These are phyloP conservation scores for Penstemon newberryi DNA, from an alignment of 257 asterid species.

Conservation along the genomic window DNA sequence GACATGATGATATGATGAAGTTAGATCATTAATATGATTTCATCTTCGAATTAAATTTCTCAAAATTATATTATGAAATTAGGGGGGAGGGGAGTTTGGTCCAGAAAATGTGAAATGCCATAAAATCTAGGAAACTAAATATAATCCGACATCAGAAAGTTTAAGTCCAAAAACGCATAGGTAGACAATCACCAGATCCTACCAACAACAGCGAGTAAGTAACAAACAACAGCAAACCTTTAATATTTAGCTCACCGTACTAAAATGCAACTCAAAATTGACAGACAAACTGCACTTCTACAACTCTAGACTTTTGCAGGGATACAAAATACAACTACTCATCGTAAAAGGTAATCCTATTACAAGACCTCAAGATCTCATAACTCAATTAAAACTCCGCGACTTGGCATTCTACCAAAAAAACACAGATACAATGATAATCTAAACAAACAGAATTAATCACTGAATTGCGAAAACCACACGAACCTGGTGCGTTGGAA, in stretches of 20 bases:
- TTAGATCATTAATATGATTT: too few species aligned
- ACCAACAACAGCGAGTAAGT: neutral
- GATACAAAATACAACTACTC: neutral
- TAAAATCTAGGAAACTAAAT: neutral
- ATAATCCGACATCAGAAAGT: neutral
- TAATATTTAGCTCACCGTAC: neutral
- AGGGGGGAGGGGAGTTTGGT: neutral
- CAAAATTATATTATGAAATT: too few species aligned
- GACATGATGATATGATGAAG: too few species aligned
- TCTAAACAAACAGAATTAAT: constrained; percentile 9
- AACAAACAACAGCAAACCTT: constrained; percentile 3
- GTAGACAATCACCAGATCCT: neutral
- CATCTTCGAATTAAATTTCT: too few species aligned
- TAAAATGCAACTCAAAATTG: neutral
- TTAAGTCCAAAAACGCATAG: constrained; percentile 5
- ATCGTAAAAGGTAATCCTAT: neutral
- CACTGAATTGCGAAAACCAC: neutral
- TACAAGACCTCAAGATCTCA: neutral
- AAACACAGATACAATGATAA: constrained; percentile 18
- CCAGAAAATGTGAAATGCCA: neutral
- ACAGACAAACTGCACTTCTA: neutral
- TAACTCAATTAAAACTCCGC: neutral
- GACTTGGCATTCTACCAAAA: neutral
- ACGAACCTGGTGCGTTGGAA: constrained; percentile 92
- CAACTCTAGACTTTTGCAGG: neutral